A percentile compares a stretch with the other conserved stretches of the same genome.
phyloP scores from a whole-genome alignment of 768 basidiomycete species.

The Termitomyces sp. region DNA sequence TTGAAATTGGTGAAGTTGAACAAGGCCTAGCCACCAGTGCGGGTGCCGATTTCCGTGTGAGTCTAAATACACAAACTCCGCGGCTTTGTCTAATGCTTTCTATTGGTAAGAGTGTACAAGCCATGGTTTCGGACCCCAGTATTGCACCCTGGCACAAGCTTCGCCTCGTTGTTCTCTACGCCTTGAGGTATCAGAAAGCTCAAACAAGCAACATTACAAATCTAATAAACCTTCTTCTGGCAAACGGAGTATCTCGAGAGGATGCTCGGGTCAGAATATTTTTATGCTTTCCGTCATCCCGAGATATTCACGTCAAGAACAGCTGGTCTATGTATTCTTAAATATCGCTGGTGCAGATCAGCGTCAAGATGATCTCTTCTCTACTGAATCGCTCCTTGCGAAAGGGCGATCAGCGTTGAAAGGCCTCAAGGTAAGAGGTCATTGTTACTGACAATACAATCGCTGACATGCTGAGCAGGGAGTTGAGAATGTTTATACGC shows the following conservation, averaged over 20 bases:
- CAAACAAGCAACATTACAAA: conserved; percentile 77
- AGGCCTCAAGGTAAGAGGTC: conserved; percentile 70
- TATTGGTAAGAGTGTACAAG: conserved; percentile 67
- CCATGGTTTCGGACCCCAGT: conserved; percentile 57
- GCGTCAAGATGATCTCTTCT: conserved; percentile 95
- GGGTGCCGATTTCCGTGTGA: conserved; percentile 82
- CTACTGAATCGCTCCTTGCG: conserved; percentile 89
- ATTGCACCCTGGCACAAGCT: conserved; percentile 82
- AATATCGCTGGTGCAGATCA: conserved; percentile 95
- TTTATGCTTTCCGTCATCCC: conserved; percentile 5
- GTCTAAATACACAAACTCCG: conserved; percentile 7
- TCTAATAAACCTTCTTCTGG: conserved; percentile 66
- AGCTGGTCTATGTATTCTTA: conserved; percentile 91
- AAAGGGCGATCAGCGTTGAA: conserved; percentile 93
- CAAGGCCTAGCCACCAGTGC: conserved; percentile 93
- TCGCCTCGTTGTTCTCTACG: conserved; percentile 85
- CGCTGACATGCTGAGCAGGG: conserved; percentile 46
- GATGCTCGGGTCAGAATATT: conserved; percentile 56
- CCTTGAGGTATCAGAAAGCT: conserved; percentile 90
- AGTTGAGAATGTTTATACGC: conserved; percentile 98
- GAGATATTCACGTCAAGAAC: conserved; percentile 7
- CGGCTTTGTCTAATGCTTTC: not conserved
- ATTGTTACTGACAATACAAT: not conserved
- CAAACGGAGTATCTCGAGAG: conserved; percentile 70
- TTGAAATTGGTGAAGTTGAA: conserved; percentile 92